These are phyloP conservation scores for Candolleomyces aberdarensis DNA, from an alignment of 768 basidiomycete species.

Conservation along the genomic window DNA sequence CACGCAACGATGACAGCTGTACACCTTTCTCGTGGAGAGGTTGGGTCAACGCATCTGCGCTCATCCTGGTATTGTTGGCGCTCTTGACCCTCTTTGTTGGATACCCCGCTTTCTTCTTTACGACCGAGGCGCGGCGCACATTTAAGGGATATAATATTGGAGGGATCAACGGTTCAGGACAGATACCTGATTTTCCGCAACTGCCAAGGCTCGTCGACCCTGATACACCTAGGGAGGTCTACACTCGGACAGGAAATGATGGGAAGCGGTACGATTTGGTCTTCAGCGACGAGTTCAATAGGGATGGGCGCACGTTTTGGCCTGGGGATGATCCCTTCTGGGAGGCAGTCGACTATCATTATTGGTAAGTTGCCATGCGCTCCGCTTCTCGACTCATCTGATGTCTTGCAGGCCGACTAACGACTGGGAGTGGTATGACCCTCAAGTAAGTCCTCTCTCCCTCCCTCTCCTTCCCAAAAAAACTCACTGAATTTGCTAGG, in stretches of 20 bases:
- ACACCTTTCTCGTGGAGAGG: slow-evolving; percentile 81
- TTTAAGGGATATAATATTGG: slow-evolving; percentile 72
- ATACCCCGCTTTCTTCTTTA: slow-evolving; percentile 75
- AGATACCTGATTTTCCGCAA: slow-evolving; percentile 69
- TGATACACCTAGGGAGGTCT: slow-evolving; percentile 59
- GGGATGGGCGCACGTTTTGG: slow-evolving; percentile 58
- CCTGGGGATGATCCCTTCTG: slow-evolving; percentile 76
- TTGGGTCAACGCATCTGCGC: slow-evolving; percentile 68
- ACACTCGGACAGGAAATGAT: slow-evolving; percentile 61
- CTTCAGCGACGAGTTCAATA: slow-evolving; percentile 74
- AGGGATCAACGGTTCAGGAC: slow-evolving; percentile 79
- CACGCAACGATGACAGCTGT: slow-evolving; percentile 62
- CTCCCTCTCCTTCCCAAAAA: neutral
- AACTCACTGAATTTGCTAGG: slow-evolving; percentile 25
- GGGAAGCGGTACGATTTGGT: slow-evolving; percentile 76
- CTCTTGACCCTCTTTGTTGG: slow-evolving; percentile 83
- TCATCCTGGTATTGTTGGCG: slow-evolving; percentile 62
- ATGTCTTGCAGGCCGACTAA: slow-evolving; percentile 48
- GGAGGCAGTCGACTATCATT: slow-evolving; percentile 82
- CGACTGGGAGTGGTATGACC: slow-evolving; percentile 81
- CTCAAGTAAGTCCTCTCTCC: slow-evolving; percentile 38
- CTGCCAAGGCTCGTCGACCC: slow-evolving; percentile 68
- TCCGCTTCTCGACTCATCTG: neutral
- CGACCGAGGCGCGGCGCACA: slow-evolving; percentile 21
- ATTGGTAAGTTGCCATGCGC: slow-evolving; percentile 48